Conservation (phyloP, 257 asterid species). For the Lycium ferocissimum region DNA sequence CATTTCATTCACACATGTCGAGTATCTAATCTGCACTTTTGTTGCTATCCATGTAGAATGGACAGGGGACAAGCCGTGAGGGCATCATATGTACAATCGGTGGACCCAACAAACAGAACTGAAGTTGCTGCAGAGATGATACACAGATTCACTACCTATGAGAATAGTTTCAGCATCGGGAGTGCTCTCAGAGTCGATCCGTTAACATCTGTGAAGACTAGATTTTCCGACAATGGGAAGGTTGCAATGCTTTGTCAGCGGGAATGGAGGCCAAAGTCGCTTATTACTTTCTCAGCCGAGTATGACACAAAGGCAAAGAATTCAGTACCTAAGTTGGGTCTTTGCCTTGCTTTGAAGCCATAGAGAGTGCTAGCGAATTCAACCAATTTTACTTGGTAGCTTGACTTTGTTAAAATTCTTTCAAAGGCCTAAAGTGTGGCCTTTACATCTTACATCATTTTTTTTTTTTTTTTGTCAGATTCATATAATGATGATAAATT, state of each 20-base stretch:
- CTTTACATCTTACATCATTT: conserved; percentile 32
- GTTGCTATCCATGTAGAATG: conserved; percentile 47
- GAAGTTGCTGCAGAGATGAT: conserved; percentile 88
- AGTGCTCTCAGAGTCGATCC: conserved; percentile 66
- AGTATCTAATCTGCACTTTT: conserved; percentile 29
- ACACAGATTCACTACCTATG: conserved; percentile 64
- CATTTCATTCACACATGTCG: conserved; percentile 1
- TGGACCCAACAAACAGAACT: conserved; percentile 61
- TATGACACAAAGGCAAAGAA: conserved; percentile 62
- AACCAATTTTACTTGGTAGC: conserved; percentile 34
- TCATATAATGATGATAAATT: conserved; percentile 44
- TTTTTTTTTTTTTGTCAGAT: conserved; percentile 43
- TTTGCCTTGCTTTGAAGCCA: conserved; percentile 76
- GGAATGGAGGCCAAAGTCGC: conserved; percentile 87
- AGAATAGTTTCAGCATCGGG: conserved; percentile 78
- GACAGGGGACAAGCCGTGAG: conserved; percentile 83
- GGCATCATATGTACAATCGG: conserved; percentile 72
- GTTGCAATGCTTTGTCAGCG: conserved; percentile 70
- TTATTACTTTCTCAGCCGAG: conserved; percentile 79
- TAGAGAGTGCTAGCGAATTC: conserved; percentile 47
- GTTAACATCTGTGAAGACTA: conserved; percentile 65
- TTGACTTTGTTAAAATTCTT: conserved; percentile 28
- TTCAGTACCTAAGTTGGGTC: conserved; percentile 67
- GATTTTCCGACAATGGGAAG: conserved; percentile 72
- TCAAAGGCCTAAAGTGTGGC: conserved; percentile 38